Base-by-base conservation (phyloP, 345 rosid genomes). In the Firmiana major region DNA sequence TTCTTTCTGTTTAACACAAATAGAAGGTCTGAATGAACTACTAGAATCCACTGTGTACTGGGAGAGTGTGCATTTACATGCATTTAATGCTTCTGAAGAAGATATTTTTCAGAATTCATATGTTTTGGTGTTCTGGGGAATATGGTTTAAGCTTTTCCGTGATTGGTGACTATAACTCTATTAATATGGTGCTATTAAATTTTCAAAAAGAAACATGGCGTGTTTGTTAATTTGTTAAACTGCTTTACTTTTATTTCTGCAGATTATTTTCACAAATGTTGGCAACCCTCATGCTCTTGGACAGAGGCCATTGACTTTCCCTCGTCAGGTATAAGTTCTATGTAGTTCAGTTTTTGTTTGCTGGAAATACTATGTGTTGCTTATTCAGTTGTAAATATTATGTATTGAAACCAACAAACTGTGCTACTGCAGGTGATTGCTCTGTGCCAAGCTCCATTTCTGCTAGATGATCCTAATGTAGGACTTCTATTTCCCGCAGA, bases 221-320 rank as follows among this genome's bases (percentile, higher is more conserved):
- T 75, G 55, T 16, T 28, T 28, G 58, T 62, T 71, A 54, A 6
- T 21, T 31, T 13, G 43, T 76, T 82, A 77, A 64, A 78, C 28
- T 40, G 31, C 51, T 75, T 9, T 79, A 9, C 75, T 84, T 24
- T 46, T 46, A 34, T 75, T 45, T 79, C 60, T 60, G 78, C 87
- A 96, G 99, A 96, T 96, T 78, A 91, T 96, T 79, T 96, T 96
- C 86, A 96, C 99, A 64, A 96, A 96, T 84, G 98, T 96, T 64
- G 99, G 99, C 79, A 93, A 96, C 77, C 99, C 99, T 83, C 99
- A 96, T 84, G 99, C 99, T 77, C 86, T 93, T 53, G 98, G 98
- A 76, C 99, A 96, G 90, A 96, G 89, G 89, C 99, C 97, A 2
- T 69, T 96, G 80, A 92, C 91, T 58, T 96, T 96, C 76, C 94